Evolutionary conservation across 768 basidiomycete genomes (phyloP).

Genomic region (Trametes sanguinea): DNA sequence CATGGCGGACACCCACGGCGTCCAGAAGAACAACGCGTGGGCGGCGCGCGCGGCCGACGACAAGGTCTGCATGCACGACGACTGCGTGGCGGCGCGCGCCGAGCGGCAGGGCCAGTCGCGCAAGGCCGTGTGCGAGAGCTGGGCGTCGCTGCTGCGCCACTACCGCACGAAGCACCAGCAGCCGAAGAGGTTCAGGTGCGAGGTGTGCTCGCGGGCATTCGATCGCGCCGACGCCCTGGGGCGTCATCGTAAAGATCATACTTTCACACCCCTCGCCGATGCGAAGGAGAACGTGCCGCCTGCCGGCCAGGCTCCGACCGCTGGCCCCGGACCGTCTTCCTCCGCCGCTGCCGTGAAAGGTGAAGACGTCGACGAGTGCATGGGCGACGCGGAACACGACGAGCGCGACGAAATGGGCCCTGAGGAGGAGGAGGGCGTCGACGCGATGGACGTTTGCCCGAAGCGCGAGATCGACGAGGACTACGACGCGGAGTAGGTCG

Average conservation of each 20-base stretch:
- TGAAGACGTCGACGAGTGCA: too few relatives aligned
- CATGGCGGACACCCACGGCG: neutral
- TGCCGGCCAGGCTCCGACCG: neutral
- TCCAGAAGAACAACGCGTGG: neutral
- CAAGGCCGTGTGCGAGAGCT: neutral
- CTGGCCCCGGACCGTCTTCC: too few relatives aligned
- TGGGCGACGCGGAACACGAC: too few relatives aligned
- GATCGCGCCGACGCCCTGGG: too few relatives aligned
- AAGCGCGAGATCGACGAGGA: neutral
- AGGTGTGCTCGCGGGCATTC: too few relatives aligned
- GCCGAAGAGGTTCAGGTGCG: too few relatives aligned
- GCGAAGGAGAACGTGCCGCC: neutral
- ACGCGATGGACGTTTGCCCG: neutral
- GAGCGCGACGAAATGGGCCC: neutral
- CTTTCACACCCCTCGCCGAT: too few relatives aligned
- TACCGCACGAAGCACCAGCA: neutral
- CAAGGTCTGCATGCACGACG: neutral
- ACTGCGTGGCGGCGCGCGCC: neutral
- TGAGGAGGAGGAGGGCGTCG: neutral
- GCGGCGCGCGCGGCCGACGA: neutral
- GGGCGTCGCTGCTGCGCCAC: neutral
- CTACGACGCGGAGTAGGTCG: neutral
- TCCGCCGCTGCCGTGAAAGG: too few relatives aligned
- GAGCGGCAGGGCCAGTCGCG: too few relatives aligned
- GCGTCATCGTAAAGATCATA: too few relatives aligned